A percentile compares a stretch with the other conserved stretches of the same genome.
Evolutionary conservation across 2,329 filamentous ascomycete species (phyloP).

Genomic region (Fusarium metavorans): DNA sequence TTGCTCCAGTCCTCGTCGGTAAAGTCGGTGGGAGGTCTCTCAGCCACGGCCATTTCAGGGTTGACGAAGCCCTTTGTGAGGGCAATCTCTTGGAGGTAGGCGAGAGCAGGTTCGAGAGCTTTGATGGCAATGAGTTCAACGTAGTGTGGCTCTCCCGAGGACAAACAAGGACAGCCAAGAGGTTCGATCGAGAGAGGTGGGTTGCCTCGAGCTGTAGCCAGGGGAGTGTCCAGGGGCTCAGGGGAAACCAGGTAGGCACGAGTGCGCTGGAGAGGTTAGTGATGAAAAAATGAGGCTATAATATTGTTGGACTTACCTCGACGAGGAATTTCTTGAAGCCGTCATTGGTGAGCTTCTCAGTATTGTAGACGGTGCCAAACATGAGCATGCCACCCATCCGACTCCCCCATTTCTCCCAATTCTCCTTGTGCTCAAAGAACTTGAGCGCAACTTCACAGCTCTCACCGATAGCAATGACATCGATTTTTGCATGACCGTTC

Average conservation of each 20-base stretch:
- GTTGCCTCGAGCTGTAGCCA: slow-evolving; percentile 66
- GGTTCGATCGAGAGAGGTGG: slow-evolving; percentile 54
- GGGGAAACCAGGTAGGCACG: slow-evolving; percentile 71
- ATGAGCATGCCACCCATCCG: slow-evolving; percentile 63
- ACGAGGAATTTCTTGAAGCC: slow-evolving; percentile 63
- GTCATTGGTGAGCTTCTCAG: slow-evolving; percentile 54
- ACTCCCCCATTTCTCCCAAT: slow-evolving; percentile 59
- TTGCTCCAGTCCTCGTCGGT: slow-evolving; percentile 48
- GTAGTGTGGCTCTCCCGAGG: slow-evolving; percentile 71
- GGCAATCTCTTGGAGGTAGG: slow-evolving; percentile 71
- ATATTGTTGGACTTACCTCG: slow-evolving; percentile 54
- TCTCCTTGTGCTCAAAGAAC: slow-evolving; percentile 68
- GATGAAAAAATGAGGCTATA: slow-evolving; percentile 5
- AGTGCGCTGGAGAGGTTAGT: slow-evolving; percentile 58
- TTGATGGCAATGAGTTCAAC: slow-evolving; percentile 72
- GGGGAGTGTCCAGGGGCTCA: slow-evolving; percentile 62
- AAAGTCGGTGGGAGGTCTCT: slow-evolving; percentile 33
- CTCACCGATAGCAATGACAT: slow-evolving; percentile 79
- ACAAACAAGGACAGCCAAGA: slow-evolving; percentile 75
- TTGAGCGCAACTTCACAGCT: slow-evolving; percentile 68
- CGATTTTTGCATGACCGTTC: slow-evolving; percentile 65
- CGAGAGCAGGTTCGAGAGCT: slow-evolving; percentile 65
- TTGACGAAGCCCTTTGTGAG: slow-evolving; percentile 54
- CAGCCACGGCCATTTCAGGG: slow-evolving; percentile 49
- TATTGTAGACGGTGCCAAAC: slow-evolving; percentile 60